phyloP scores from a whole-genome alignment of 1,284 basidiomycete species.

The Cerioporus squamosus region DNA sequence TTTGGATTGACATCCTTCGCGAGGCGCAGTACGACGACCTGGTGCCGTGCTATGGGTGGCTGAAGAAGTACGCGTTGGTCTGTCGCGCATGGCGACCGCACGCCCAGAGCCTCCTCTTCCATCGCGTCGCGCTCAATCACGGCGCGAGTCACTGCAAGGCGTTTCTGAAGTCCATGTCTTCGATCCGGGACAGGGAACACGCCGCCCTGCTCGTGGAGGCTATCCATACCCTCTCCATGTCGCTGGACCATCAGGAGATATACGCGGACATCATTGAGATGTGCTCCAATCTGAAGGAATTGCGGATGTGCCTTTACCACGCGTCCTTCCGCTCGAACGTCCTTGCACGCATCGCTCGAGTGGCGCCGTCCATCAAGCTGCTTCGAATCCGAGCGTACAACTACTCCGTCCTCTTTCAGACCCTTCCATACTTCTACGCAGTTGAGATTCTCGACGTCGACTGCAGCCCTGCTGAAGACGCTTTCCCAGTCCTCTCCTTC shows the following conservation, averaged over 20 bases:
- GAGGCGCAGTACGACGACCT: slow-evolving; percentile 9
- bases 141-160: slow-evolving; percentile 7
- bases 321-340: slow-evolving; percentile 3
- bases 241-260: slow-evolving; percentile 7
- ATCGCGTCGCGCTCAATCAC: slow-evolving; percentile 2
- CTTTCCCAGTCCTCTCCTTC: background rate
- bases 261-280: slow-evolving; percentile 6
- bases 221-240: background rate
- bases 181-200: background rate
- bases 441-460: background rate
- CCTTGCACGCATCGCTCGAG: background rate
- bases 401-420: background rate
- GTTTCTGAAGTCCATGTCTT: background rate
- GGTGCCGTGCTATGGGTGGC: slow-evolving; percentile 6
- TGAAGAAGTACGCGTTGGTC: slow-evolving; percentile 7
- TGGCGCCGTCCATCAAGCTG: background rate
- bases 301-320: slow-evolving; percentile 2
- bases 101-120: slow-evolving; percentile 6
- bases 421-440: background rate
- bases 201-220: background rate
- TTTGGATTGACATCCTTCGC: slow-evolving; percentile 2
- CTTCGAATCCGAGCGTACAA: slow-evolving; percentile 1
- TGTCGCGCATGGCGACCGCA: slow-evolving; percentile 4
- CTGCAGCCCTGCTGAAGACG: background rate
- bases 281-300: slow-evolving; percentile 5